These are phyloP conservation scores for Beauveria bassiana DNA, from an alignment of 2,329 filamentous ascomycete species.

Conservation along the genomic window DNA sequence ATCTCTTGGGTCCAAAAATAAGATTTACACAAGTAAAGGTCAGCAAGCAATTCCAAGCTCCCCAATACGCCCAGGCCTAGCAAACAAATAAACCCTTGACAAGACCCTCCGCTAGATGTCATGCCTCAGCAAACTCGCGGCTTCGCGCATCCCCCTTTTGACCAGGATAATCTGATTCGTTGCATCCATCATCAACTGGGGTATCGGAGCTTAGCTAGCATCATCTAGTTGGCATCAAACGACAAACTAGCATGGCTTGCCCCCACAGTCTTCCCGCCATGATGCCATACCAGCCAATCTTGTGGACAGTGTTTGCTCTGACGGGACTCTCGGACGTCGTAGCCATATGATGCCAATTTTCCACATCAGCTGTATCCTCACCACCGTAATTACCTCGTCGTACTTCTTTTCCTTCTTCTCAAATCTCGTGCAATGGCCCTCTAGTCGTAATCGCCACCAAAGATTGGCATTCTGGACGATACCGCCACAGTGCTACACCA, in stretches of 20 bases:
- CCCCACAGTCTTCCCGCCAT: background rate
- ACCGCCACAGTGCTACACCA: background rate
- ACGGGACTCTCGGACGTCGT: background rate
- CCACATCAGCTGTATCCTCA: background rate
- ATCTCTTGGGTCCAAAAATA: background rate
- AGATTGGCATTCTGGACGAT: background rate
- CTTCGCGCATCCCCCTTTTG: no score
- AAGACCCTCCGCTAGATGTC: no score
- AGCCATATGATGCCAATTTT: background rate
- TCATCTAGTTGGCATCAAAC: no score
- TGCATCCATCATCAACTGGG: background rate
- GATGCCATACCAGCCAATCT: background rate
- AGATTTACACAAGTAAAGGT: background rate
- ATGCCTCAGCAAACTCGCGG: no score
- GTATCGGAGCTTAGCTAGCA: background rate
- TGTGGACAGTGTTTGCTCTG: background rate
- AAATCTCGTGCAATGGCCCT: background rate
- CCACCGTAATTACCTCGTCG: background rate
- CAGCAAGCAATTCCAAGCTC: background rate
- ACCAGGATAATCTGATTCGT: no score
- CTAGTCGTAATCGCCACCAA: background rate
- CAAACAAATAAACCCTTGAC: no score
- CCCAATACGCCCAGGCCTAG: no score
- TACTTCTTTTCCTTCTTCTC: background rate
- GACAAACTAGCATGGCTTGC: background rate